Evolutionary conservation across 192 early-diverging fungal genomes (phyloP).

Genomic region (Coemansia reversa): DNA sequence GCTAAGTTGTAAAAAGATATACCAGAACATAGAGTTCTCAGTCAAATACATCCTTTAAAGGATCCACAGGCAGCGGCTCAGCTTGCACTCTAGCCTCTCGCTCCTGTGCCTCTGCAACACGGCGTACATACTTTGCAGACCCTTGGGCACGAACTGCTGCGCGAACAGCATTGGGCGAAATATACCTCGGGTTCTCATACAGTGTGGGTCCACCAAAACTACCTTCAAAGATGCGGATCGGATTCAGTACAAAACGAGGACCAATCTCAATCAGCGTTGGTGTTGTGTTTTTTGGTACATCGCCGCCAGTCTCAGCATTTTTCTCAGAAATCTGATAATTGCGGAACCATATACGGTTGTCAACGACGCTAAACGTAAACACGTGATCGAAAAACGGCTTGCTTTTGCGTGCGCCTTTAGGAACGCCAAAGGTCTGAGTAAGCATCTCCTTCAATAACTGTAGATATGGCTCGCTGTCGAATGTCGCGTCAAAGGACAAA

Average conservation of each 20-base stretch:
- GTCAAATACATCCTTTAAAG: slow-evolving; percentile 49
- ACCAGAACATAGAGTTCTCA: not conserved
- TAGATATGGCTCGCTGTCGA: slow-evolving; percentile 84
- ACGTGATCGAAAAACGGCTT: slow-evolving; percentile 99
- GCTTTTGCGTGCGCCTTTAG: slow-evolving; percentile 80
- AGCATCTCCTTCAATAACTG: slow-evolving; percentile 92
- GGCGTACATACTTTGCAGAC: slow-evolving; percentile 38
- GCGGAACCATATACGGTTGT: slow-evolving; percentile 91
- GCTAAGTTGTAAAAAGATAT: not conserved
- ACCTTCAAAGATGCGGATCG: slow-evolving; percentile 94
- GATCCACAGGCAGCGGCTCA: slow-evolving; percentile 47
- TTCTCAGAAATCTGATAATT: slow-evolving; percentile 92
- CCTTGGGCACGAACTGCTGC: slow-evolving; percentile 31
- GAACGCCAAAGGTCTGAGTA: slow-evolving; percentile 86
- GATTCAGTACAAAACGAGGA: slow-evolving; percentile 90
- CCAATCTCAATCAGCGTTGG: slow-evolving; percentile 92
- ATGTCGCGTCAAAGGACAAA: slow-evolving; percentile 90
- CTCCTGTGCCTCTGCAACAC: slow-evolving; percentile 21
- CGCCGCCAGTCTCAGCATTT: slow-evolving; percentile 58
- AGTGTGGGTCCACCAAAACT: slow-evolving; percentile 90
- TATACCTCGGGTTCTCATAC: slow-evolving; percentile 86
- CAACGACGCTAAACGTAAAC: slow-evolving; percentile 81
- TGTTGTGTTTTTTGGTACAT: slow-evolving; percentile 61
- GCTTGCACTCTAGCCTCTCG: slow-evolving; percentile 30
- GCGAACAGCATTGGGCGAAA: slow-evolving; percentile 65